Percentiles rank a stretch among this genome's conserved stretches.
These are phyloP conservation scores for Sanghuangporus weigelae DNA, from an alignment of 1,284 basidiomycete species.

Conservation along the genomic window DNA sequence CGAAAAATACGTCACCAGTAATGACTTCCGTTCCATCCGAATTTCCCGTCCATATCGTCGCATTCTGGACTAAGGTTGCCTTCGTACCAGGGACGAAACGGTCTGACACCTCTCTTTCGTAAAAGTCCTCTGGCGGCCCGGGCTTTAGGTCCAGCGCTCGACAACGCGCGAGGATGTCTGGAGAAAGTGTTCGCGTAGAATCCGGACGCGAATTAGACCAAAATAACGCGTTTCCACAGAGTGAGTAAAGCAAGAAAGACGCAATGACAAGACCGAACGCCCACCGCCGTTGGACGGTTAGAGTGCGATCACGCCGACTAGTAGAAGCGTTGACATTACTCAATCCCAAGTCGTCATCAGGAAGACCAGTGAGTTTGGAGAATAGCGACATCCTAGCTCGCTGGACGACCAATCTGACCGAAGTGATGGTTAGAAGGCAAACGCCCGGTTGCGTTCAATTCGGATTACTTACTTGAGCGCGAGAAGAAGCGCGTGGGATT, in stretches of 20 bases:
- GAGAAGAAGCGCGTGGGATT: neutral
- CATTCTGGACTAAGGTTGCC: slow-evolving; percentile 52
- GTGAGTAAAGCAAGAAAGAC: slow-evolving; percentile 3
- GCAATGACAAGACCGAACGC: neutral
- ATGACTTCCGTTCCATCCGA: slow-evolving; percentile 31
- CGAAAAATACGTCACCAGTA: slow-evolving; percentile 33
- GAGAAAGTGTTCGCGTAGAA: neutral
- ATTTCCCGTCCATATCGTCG: slow-evolving; percentile 52
- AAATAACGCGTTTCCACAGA: neutral
- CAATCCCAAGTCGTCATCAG: neutral
- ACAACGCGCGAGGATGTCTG: slow-evolving; percentile 21
- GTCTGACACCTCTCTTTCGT: slow-evolving; percentile 42
- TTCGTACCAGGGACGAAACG: slow-evolving; percentile 44
- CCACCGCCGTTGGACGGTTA: neutral
- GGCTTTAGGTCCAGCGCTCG: slow-evolving; percentile 24
- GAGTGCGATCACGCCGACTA: neutral
- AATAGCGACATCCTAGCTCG: neutral
- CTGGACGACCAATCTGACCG: too few relatives aligned
- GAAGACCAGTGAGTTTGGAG: neutral
- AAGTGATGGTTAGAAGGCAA: neutral
- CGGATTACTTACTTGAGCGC: neutral
- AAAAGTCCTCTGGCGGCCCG: slow-evolving; percentile 36
- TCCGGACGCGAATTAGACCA: neutral
- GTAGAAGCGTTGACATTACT: neutral
- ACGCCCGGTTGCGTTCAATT: neutral